Evolutionary conservation across 2,329 filamentous ascomycete genomes (phyloP).

Genomic region (Aspergillus sp.): DNA sequence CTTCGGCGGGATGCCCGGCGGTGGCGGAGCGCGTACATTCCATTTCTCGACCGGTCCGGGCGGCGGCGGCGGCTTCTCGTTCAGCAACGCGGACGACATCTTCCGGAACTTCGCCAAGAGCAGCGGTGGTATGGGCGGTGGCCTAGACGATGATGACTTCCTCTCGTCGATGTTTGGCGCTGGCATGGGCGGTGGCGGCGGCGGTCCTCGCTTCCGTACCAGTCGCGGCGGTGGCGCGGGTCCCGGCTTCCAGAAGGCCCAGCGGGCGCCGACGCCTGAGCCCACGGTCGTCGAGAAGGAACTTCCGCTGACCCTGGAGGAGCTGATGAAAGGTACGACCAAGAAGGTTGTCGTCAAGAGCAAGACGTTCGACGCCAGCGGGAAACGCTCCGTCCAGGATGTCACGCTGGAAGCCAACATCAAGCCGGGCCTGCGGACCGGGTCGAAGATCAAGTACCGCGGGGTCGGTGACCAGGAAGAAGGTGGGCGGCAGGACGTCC

Average conservation of each 20-base stretch:
- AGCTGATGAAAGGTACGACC: conserved; percentile 78
- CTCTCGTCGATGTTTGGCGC: conserved; percentile 51
- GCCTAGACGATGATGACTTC: conserved; percentile 57
- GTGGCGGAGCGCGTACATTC: conserved; percentile 47
- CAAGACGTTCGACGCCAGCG: conserved; percentile 82
- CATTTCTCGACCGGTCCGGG: conserved; percentile 50
- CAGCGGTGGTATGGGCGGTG: conserved; percentile 50
- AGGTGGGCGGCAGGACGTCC: conserved; percentile 89
- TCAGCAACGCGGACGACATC: conserved; percentile 79
- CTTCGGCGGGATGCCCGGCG: conserved; percentile 52
- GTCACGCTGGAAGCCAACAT: conserved; percentile 92
- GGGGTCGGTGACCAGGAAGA: conserved; percentile 98
- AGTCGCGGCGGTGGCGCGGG: conserved; percentile 22
- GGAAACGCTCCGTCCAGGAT: conserved; percentile 83
- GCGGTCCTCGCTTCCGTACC: conserved; percentile 32
- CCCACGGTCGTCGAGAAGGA: conserved; percentile 87
- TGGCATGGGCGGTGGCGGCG: conserved; percentile 39
- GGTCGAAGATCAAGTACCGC: conserved; percentile 97
- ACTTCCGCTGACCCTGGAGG: conserved; percentile 78
- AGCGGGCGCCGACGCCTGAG: conserved; percentile 65
- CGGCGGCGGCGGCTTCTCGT: conserved; percentile 70
- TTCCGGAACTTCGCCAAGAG: conserved; percentile 78
- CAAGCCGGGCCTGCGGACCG: conserved; percentile 92
- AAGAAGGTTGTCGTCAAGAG: conserved; percentile 99
- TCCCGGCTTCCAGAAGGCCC: conserved; percentile 23